Evolutionary conservation across 805 yeast genomes (phyloP).

Genomic region (Blastobotrys attinorum): DNA sequence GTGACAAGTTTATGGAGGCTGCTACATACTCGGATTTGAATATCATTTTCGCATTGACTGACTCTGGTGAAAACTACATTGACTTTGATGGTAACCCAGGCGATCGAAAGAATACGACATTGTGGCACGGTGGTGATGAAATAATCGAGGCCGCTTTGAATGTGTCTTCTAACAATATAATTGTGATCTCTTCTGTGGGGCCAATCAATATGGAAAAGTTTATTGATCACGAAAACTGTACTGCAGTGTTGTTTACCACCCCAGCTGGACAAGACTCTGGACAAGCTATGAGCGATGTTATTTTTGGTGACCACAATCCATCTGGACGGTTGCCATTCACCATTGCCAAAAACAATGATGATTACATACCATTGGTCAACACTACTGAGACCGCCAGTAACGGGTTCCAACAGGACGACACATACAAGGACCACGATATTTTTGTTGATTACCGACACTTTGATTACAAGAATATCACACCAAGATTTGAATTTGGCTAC

Average conservation of each 20-base stretch:
- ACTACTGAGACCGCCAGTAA: slow-evolving; percentile 22
- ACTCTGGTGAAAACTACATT: slow-evolving; percentile 53
- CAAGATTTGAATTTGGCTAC: slow-evolving; percentile 55
- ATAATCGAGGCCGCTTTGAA: slow-evolving; percentile 42
- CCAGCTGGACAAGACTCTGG: slow-evolving; percentile 54
- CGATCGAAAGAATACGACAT: slow-evolving; percentile 44
- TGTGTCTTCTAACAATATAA: slow-evolving; percentile 46
- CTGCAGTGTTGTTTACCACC: slow-evolving; percentile 47
- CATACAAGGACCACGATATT: slow-evolving; percentile 32
- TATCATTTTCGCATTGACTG: slow-evolving; percentile 45
- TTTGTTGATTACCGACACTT: slow-evolving; percentile 51
- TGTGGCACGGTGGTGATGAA: slow-evolving; percentile 53
- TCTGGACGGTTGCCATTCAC: slow-evolving; percentile 60
- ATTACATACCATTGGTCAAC: slow-evolving; percentile 40
- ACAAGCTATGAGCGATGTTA: slow-evolving; percentile 46
- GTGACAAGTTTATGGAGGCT: slow-evolving; percentile 31
- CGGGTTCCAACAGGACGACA: slow-evolving; percentile 30
- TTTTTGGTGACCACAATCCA: slow-evolving; percentile 56
- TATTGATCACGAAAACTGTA: slow-evolving; percentile 50
- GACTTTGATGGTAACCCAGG: slow-evolving; percentile 53
- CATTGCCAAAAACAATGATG: slow-evolving; percentile 44
- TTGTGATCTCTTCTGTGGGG: slow-evolving; percentile 54
- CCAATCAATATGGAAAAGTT: slow-evolving; percentile 50
- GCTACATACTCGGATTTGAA: slow-evolving; percentile 46
- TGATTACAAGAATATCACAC: slow-evolving; percentile 47